These are phyloP conservation scores for Osmanthus fragrans DNA, from an alignment of 257 asterid species.

Conservation along the genomic window DNA sequence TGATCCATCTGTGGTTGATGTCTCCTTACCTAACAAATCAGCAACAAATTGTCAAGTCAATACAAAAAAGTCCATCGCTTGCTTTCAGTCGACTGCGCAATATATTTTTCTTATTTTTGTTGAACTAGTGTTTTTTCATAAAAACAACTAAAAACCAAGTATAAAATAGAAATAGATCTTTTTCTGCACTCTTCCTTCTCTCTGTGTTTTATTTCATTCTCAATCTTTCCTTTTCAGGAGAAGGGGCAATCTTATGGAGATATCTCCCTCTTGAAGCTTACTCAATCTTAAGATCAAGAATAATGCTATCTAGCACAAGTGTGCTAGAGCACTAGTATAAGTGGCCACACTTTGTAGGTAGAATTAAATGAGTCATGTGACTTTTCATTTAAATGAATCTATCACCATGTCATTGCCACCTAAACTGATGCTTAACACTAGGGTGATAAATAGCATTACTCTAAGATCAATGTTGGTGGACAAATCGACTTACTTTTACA, in stretches of 20 bases:
- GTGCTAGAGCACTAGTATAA: no score
- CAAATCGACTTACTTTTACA: conserved; percentile 61
- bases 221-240: background rate
- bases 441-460: no score
- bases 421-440: no score
- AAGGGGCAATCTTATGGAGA: conserved; percentile 14
- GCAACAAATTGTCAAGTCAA: conserved; percentile 18
- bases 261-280: background rate
- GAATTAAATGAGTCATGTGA: no score
- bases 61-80: background rate
- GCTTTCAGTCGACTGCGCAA: background rate
- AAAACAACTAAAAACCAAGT: conserved; percentile 4
- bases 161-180: background rate
- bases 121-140: background rate
- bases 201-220: background rate
- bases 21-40: conserved; percentile 57
- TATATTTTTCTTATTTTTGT: background rate
- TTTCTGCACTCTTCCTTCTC: background rate
- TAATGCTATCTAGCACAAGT: no score
- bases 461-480: conserved; percentile 17
- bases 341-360: no score
- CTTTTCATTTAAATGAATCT: no score
- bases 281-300: conserved; percentile 6
- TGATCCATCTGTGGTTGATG: conserved; percentile 78
- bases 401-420: no score